These are phyloP conservation scores for Melastoma candidum DNA, from an alignment of 441 rosid genomes.

Conservation along the genomic window DNA sequence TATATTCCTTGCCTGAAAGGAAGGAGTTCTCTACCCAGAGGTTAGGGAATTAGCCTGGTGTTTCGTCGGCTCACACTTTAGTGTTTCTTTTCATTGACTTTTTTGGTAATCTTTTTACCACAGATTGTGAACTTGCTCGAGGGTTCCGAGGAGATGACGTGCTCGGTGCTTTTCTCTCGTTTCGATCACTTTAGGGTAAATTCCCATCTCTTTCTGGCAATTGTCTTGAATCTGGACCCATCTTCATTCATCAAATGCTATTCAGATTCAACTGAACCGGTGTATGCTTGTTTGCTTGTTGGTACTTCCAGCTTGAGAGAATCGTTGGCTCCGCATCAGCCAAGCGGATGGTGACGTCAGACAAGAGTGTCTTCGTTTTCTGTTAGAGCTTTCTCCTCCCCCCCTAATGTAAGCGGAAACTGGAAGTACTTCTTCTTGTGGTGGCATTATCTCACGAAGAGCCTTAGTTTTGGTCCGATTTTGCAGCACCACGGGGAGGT, in stretches of 20 bases:
- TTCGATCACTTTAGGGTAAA: conserved; percentile 69
- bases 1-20: conserved; percentile 88
- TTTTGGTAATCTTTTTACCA: conserved; percentile 7
- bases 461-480: too few relatives aligned
- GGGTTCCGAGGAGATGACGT: conserved; percentile 52
- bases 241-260: neutral
- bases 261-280: neutral
- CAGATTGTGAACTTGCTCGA: conserved; percentile 89
- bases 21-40: conserved; percentile 87
- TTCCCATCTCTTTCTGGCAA: neutral
- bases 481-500: too few relatives aligned
- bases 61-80: neutral
- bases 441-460: too few relatives aligned
- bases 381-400: conserved; percentile 9
- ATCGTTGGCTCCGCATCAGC: conserved; percentile 60
- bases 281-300: conserved; percentile 4
- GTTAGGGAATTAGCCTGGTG: conserved; percentile 25
- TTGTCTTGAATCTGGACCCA: neutral
- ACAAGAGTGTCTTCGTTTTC: conserved; percentile 58
- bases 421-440: too few relatives aligned
- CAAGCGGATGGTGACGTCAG: conserved; percentile 58
- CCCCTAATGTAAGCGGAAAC: too few relatives aligned
- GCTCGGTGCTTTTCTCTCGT: conserved; percentile 70
- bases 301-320: conserved; percentile 55
- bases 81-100: neutral